Percentiles rank a stretch among this genome's conserved stretches.
phyloP scores from a whole-genome alignment of 176 grass and related monocot genomes.

The Echinochloa phyllopogon region DNA sequence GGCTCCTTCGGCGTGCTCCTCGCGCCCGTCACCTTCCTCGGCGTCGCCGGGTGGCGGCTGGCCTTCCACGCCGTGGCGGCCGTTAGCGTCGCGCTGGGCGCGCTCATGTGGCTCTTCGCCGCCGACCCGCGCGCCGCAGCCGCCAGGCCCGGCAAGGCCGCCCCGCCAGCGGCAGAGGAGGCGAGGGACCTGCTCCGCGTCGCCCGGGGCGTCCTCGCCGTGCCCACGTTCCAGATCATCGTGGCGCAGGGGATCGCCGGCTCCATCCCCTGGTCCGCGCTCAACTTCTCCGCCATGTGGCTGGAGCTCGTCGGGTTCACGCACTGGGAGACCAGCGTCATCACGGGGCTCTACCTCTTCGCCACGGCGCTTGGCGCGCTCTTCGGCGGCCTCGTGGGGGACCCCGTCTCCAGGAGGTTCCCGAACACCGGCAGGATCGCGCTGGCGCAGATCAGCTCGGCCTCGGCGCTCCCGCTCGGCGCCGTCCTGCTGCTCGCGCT shows the following conservation, averaged over 20 bases:
- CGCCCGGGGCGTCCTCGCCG: conserved; percentile 53
- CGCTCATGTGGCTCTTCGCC: conserved; percentile 61
- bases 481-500: conserved; percentile 67
- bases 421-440: conserved; percentile 67
- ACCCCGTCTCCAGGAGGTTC: conserved; percentile 53
- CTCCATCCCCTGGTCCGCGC: conserved; percentile 63
- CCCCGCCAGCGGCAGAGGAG: conserved; percentile 27
- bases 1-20: conserved; percentile 64
- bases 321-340: conserved; percentile 58
- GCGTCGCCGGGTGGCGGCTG: conserved; percentile 72
- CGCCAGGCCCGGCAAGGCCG: conserved; percentile 5
- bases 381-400: conserved; percentile 64
- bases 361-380: conserved; percentile 66
- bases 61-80: conserved; percentile 67
- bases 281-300: conserved; percentile 84
- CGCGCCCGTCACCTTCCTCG: conserved; percentile 65
- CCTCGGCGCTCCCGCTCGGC: conserved; percentile 64
- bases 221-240: conserved; percentile 81
- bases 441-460: conserved; percentile 78
- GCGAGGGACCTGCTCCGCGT: conserved; percentile 49
- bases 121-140: conserved; percentile 60
- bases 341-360: conserved; percentile 66
- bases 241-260: conserved; percentile 68
- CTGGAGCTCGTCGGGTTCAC: conserved; percentile 85
- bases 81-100: conserved; percentile 53